phyloP scores from a whole-genome alignment of 1,284 basidiomycete species.

The Microbotryum lychnidis-dioicae region DNA sequence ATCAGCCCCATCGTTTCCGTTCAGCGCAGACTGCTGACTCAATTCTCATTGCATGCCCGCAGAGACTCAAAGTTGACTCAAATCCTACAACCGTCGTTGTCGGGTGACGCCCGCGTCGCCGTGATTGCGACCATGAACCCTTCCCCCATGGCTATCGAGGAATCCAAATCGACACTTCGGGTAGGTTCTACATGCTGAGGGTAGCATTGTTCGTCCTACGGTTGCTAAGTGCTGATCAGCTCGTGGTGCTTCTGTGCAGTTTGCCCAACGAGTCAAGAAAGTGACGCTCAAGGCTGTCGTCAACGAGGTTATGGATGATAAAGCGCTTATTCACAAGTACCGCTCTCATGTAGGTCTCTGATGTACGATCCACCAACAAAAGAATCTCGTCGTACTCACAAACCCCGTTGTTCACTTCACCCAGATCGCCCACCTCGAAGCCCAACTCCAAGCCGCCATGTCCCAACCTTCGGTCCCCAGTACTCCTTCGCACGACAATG shows the following conservation, averaged over 20 bases:
- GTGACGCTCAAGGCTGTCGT: conserved; percentile 72
- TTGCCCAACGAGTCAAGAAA: conserved; percentile 80
- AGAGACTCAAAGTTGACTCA: conserved; percentile 82
- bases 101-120: conserved; percentile 88
- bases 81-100: conserved; percentile 86
- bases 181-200: background rate
- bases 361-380: too few relatives aligned
- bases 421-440: conserved; percentile 21
- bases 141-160: conserved; percentile 42
- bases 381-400: background rate
- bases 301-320: conserved; percentile 87
- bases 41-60: too few relatives aligned
- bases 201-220: background rate
- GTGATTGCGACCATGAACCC: conserved; percentile 95
- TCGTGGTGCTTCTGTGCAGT: conserved; percentile 65
- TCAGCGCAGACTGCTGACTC: too few relatives aligned
- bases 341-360: conserved; percentile 39
- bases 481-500: conserved; percentile 17
- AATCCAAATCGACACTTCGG: conserved; percentile 32
- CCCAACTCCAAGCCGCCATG: conserved; percentile 26
- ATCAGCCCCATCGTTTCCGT: too few relatives aligned
- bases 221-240: conserved; percentile 7
- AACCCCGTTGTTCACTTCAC: background rate
- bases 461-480: conserved; percentile 16
- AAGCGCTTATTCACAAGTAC: conserved; percentile 78